Conservation (phyloP, 495 filamentous ascomycete genomes). For the Podospora anserina region DNA sequence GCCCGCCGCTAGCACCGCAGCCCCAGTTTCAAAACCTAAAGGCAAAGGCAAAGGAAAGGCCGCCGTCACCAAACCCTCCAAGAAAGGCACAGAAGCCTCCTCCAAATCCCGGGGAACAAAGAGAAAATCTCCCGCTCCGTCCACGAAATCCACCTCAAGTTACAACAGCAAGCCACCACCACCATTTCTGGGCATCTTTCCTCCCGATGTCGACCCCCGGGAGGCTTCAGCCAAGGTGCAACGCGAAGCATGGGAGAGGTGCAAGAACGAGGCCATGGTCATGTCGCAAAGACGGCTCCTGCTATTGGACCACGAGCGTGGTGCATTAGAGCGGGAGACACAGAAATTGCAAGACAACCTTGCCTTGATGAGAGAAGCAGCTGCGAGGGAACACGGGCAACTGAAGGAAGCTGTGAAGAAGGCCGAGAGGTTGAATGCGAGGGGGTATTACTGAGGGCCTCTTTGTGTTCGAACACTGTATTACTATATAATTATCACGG, state of each 20-base stretch:
- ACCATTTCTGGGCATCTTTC: constrained; percentile 11
- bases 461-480: too few species aligned
- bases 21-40: not conserved
- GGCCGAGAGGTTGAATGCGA: constrained; percentile 16
- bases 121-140: not conserved
- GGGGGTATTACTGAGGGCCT: not conserved
- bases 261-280: constrained; percentile 25
- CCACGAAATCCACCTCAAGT: not conserved
- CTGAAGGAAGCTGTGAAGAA: constrained; percentile 18
- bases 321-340: constrained; percentile 26
- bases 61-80: not conserved
- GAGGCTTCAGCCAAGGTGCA: constrained; percentile 26
- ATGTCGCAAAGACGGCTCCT: constrained; percentile 28
- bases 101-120: not conserved
- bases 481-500: too few species aligned
- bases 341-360: constrained; percentile 26
- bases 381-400: constrained; percentile 5
- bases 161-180: not conserved
- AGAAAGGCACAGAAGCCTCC: not conserved
- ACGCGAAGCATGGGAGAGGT: constrained; percentile 29
- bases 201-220: constrained; percentile 21
- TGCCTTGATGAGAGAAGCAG: constrained; percentile 20
- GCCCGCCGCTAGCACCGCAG: not conserved
- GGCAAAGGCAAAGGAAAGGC: constrained; percentile 6
- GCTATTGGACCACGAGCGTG: constrained; percentile 27